Evolutionary conservation across 345 rosid genomes (phyloP), one percentile per base, ranked within the genome.

Genomic region (Eucalyptus sideroxylon): DNA sequence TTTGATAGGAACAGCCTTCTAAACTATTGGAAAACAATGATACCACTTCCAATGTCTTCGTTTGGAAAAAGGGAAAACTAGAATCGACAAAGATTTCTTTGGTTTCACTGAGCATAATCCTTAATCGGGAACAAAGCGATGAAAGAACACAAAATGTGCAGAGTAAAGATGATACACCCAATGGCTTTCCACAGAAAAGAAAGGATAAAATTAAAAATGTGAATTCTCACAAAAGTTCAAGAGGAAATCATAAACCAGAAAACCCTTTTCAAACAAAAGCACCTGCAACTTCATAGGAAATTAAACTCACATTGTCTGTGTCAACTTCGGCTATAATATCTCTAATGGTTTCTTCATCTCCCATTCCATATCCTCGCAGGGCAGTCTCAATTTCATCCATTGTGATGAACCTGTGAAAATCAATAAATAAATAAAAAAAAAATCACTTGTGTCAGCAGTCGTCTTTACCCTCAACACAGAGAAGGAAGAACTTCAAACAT

Each of bases 251-350:
- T 6, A 23, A 77, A 77, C 85, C 47, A 21, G 80, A 67, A 31
- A 31, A 16, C 42, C 42, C 42, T 37, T 72, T 37, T 77, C 24
- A 77, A 77, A 77, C 83, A 77, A 77, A 72, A 77, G 85, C 85
- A 77, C 24, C 85, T 14, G 24, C 42, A 77, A 19, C 42, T 77
- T 21, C 82, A 19, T 42, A 30, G 37, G 27, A 40, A 37, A 44
- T 11, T 47, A 24, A 31, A 86, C 98, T 93, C 91, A 96, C 99
- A 49, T 95, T 93, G 89, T 96, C 99, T 6, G 97, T 92, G 83
- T 98, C 99, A 9, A 97, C 99, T 94, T 98, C 99, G 6, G 97
- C 95, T 65, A 98, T 93, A 87, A 98, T 97, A 60, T 98, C 97
- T 89, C 92, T 98, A 89, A 98, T 96, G 17, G 98, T 95, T 44